Evolutionary conservation across 345 rosid species (phyloP).

Genomic region (Limnanthes douglasii): DNA sequence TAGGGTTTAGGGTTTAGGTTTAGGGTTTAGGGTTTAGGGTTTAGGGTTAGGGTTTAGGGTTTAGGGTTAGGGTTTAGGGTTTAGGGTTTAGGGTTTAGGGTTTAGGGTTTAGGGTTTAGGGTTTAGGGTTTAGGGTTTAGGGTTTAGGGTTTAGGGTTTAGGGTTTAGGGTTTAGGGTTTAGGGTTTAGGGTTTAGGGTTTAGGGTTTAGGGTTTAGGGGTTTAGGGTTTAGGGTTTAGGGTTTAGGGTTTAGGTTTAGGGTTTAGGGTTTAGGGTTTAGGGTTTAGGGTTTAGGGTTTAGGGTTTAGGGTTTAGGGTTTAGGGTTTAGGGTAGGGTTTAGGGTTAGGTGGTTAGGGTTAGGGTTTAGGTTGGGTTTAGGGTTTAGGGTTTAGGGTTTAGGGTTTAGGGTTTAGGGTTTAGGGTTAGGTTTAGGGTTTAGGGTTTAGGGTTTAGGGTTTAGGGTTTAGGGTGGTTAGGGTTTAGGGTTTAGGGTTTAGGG

Average conservation of each 20-base stretch:
- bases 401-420: neutral
- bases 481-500: constrained; percentile 6
- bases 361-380: constrained; percentile 1
- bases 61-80: neutral
- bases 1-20: constrained; percentile 1
- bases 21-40: constrained; percentile 3
- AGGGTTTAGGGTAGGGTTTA: constrained; percentile 1
- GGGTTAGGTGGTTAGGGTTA: neutral
- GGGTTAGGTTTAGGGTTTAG: constrained; percentile 1
- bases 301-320: constrained; percentile 3
- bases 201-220: constrained; percentile 4
- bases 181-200: neutral
- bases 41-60: neutral
- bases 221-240: constrained; percentile 1
- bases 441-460: constrained; percentile 4
- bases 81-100: constrained; percentile 5
- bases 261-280: constrained; percentile 5
- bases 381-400: neutral
- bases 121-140: constrained; percentile 4
- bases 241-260: constrained; percentile 2
- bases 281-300: constrained; percentile 4
- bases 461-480: constrained; percentile 6
- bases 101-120: constrained; percentile 4
- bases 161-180: constrained; percentile 2
- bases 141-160: constrained; percentile 2